Conservation (phyloP, 148 eudicot species). For the Fallopia convolvulus region DNA sequence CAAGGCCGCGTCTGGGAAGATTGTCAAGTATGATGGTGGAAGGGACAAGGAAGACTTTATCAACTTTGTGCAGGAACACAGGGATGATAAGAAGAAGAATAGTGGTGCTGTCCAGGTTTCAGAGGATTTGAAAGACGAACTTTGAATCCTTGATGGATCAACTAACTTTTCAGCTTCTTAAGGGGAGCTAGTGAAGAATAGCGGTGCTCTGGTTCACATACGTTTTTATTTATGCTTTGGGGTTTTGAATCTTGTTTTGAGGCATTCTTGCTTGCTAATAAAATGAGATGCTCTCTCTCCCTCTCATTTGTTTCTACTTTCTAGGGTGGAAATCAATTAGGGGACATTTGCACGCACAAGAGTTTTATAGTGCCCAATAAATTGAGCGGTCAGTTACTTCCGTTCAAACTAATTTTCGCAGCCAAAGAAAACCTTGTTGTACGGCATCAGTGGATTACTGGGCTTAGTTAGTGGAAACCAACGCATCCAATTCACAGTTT, state of each 20-base stretch:
- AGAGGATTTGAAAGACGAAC: neutral
- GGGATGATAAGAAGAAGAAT: conserved; percentile 10
- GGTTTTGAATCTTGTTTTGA: neutral
- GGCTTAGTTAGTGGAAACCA: too few relatives aligned
- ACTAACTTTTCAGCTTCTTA: neutral
- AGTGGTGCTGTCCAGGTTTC: neutral
- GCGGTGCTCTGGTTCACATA: too few relatives aligned
- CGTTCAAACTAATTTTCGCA: too few relatives aligned
- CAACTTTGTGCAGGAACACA: conserved; percentile 26
- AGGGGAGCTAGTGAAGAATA: too few relatives aligned
- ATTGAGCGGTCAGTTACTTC: too few relatives aligned
- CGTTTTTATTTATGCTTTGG: neutral
- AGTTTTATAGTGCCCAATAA: too few relatives aligned
- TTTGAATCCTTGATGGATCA: neutral
- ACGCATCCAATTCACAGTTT: too few relatives aligned
- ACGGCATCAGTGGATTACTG: too few relatives aligned
- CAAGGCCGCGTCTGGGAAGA: conserved; percentile 18
- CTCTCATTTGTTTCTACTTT: too few relatives aligned
- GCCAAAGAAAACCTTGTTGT: too few relatives aligned
- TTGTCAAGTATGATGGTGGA: conserved; percentile 18
- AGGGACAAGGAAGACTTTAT: conserved; percentile 26
- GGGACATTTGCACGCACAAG: too few relatives aligned
- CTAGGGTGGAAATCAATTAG: too few relatives aligned
- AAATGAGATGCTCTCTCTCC: neutral
- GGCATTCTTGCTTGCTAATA: neutral